Base-by-base conservation (phyloP, 148 eudicot species). In the Cornus kousa region DNA sequence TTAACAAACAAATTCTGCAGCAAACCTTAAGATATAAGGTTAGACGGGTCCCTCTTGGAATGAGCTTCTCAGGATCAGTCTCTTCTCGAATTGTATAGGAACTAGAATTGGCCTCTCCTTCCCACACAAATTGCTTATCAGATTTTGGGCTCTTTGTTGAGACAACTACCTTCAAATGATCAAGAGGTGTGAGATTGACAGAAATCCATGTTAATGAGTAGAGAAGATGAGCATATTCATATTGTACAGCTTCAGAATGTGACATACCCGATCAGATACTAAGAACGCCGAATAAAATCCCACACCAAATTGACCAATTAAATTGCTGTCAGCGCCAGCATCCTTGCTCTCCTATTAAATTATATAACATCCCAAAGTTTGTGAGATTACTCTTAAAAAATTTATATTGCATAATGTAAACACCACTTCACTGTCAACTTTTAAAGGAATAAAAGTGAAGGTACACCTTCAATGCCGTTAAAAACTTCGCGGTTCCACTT, bases 261-360 rank as follows among this genome's bases (percentile, higher is more conserved):
- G 11, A 3, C 53, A 73, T 89, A 93, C 99, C 93, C 89, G 84
- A 80, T 96, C 99, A 79, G 98, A 76, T 70, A 96, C 99, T 80
- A 96, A 82, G 76, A 96, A 96, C 14, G 99, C 89, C 5, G 99
- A 96, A 87, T 96, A 96, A 87, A 95, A 96, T 40, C 99, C 99
- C 68, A 96, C 99, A 67, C 99, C 99, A 89, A 96, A 96, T 83
- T 96, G 99, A 80, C 98, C 99, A 76, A 96, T 96, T 81, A 96
- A 87, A 87, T 93, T 93, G 88, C 88, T 93, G 83, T 91, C 99
- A 48, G 88, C 57, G 66, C 97, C 98, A 76, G 94, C 79, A 76
- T 93, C 99, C 90, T 93, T 96, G 89, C 95, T 96, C 59, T 96
- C 99, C 99, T 96, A 90, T 55, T 14, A 80, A 6, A 72, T 32